A percentile compares a stretch with the other conserved stretches of the same genome.
Conservation (phyloP, 768 basidiomycete genomes). For the Cystofilobasidium bisporidii region DNA sequence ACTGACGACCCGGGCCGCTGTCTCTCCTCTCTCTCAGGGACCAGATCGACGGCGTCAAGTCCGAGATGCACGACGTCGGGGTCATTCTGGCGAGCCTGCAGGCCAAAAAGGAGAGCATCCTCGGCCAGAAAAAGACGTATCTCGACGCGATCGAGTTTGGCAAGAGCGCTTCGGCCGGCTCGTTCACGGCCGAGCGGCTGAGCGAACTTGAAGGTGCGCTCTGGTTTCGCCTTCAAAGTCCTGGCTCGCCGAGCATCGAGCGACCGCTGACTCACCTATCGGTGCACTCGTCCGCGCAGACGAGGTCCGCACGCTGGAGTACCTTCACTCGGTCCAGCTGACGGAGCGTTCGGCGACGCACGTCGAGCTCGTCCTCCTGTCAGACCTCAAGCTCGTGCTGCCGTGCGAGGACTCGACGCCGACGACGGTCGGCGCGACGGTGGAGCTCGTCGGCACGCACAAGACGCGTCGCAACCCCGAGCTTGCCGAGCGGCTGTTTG, state of each 20-base stretch:
- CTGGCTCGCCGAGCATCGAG: too few relatives aligned
- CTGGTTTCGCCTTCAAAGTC: not conserved
- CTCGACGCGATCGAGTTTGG: constrained; percentile 35
- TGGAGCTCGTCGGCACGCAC: constrained; percentile 29
- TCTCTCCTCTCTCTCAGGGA: constrained; percentile 27
- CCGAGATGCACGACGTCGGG: constrained; percentile 35
- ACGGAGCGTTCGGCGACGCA: constrained; percentile 16
- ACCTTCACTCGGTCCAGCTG: constrained; percentile 35
- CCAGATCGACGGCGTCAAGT: constrained; percentile 35
- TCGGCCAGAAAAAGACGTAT: constrained; percentile 31
- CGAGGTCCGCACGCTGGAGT: constrained; percentile 36
- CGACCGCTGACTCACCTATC: not conserved
- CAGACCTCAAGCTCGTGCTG: constrained; percentile 32
- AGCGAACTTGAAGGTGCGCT: constrained; percentile 37
- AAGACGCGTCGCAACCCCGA: constrained; percentile 23
- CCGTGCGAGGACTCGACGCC: constrained; percentile 29
- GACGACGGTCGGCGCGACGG: constrained; percentile 24
- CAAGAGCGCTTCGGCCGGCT: constrained; percentile 36
- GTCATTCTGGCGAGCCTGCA: constrained; percentile 35
- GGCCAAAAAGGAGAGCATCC: constrained; percentile 34
- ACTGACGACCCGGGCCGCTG: too few relatives aligned
- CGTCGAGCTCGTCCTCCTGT: constrained; percentile 31
- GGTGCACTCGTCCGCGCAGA: constrained; percentile 28
- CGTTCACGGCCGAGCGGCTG: constrained; percentile 37
- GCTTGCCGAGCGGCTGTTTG: constrained; percentile 31